A percentile compares a stretch with the other conserved stretches of the same genome.
phyloP scores from a whole-genome alignment of 192 early-diverging fungal species.

The Geranomyces variabilis region DNA sequence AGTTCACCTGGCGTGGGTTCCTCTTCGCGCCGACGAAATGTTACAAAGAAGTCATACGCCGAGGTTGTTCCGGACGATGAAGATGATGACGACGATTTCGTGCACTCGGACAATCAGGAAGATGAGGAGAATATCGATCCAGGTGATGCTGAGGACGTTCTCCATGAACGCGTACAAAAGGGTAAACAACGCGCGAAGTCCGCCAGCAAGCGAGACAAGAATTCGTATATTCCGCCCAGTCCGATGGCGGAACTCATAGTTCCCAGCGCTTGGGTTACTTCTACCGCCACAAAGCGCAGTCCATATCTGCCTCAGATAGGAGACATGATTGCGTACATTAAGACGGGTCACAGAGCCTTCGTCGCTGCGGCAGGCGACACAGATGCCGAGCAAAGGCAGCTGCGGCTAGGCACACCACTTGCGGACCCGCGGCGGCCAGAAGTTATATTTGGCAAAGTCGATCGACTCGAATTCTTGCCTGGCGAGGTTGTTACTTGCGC shows the following conservation, averaged over 20 bases:
- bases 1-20: not conserved
- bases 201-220: not conserved
- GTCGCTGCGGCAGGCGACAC: not conserved
- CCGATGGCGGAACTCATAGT: not conserved
- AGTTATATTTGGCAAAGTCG: conserved; percentile 28
- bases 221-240: not conserved
- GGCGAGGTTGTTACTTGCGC: conserved; percentile 16
- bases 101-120: not conserved
- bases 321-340: conserved; percentile 38
- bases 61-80: not conserved
- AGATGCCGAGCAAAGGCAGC: not conserved
- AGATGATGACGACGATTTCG: not conserved
- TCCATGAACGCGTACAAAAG: not conserved
- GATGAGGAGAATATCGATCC: not conserved
- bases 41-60: not conserved
- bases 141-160: too few relatives aligned
- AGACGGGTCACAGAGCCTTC: conserved; percentile 32
- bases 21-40: not conserved
- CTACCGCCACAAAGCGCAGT: conserved; percentile 10
- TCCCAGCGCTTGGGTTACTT: conserved; percentile 25
- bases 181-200: not conserved
- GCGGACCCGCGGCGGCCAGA: conserved; percentile 13
- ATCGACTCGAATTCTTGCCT: conserved; percentile 15
- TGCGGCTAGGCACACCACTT: not conserved
- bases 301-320: conserved; percentile 44